phyloP scores from a whole-genome alignment of 148 eudicot species.

The Cornus suecica region DNA sequence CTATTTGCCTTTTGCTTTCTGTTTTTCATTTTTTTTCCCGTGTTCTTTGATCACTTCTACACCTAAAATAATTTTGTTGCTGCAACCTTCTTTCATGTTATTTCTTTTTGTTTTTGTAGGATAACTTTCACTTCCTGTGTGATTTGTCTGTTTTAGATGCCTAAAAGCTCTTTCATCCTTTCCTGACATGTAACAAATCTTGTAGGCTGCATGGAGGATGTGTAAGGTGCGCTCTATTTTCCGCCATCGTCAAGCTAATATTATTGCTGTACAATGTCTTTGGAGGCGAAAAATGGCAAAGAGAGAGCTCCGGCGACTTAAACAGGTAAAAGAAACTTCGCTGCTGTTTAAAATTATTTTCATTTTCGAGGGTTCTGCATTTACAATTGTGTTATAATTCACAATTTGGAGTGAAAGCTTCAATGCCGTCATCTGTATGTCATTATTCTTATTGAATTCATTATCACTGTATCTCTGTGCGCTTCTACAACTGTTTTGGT shows the following conservation, averaged over 20 bases:
- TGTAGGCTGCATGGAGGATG: conserved; percentile 84
- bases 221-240: conserved; percentile 57
- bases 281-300: conserved; percentile 89
- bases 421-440: too few relatives aligned
- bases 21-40: too few relatives aligned
- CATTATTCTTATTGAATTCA: too few relatives aligned
- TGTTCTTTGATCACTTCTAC: too few relatives aligned
- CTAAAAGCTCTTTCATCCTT: not conserved
- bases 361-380: not conserved
- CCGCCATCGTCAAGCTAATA: conserved; percentile 56
- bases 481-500: too few relatives aligned
- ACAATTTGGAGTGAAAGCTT: too few relatives aligned
- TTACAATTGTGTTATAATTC: too few relatives aligned
- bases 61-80: too few relatives aligned
- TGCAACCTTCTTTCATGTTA: too few relatives aligned
- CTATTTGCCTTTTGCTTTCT: not conserved
- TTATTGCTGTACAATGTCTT: conserved; percentile 75
- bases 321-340: conserved; percentile 45
- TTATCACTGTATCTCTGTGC: too few relatives aligned
- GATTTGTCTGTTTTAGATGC: not conserved
- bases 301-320: conserved; percentile 68
- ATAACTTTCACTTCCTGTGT: not conserved
- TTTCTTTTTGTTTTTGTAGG: not conserved
- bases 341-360: not conserved
- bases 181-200: conserved; percentile 8